phyloP scores from a whole-genome alignment of 1,139 yeast species.

The Scheffersomyces illinoinensis region DNA sequence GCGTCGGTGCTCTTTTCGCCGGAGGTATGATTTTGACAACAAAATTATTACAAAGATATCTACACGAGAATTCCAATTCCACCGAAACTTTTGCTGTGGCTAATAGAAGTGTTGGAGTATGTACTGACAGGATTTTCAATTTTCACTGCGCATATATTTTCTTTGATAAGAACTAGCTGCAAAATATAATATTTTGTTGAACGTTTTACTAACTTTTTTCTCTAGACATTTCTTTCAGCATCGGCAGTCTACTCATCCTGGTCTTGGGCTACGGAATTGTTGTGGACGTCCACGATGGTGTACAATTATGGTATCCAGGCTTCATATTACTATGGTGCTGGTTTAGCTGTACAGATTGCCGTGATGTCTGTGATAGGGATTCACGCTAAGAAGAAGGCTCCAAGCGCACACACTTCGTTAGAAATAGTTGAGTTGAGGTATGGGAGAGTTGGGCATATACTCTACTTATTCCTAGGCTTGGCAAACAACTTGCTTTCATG shows the following conservation, averaged over 20 bases:
- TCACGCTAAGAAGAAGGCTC: constrained; percentile 32
- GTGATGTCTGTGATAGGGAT: constrained; percentile 29
- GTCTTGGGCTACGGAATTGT: constrained; percentile 35
- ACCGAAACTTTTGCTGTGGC: constrained; percentile 35
- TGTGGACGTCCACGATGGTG: constrained; percentile 25
- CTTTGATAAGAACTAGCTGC: background rate
- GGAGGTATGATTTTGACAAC: constrained; percentile 29
- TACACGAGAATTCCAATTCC: constrained; percentile 27
- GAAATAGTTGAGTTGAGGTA: constrained; percentile 33
- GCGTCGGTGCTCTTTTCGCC: constrained; percentile 32
- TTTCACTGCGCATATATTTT: background rate
- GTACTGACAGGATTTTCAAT: constrained; percentile 4
- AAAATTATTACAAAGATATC: constrained; percentile 22
- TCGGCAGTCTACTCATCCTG: constrained; percentile 29
- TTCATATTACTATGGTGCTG: constrained; percentile 28
- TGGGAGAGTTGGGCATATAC: constrained; percentile 28
- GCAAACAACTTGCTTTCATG: constrained; percentile 34
- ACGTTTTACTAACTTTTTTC: background rate
- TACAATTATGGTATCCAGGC: constrained; percentile 31
- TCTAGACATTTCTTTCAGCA: constrained; percentile 17
- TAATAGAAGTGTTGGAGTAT: constrained; percentile 26
- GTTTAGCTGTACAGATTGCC: constrained; percentile 30
- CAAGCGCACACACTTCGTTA: constrained; percentile 29
- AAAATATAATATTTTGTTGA: background rate
- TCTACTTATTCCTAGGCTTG: constrained; percentile 32